phyloP scores from a whole-genome alignment of 2,329 filamentous ascomycete genomes.

The Talaromyces sp. region DNA sequence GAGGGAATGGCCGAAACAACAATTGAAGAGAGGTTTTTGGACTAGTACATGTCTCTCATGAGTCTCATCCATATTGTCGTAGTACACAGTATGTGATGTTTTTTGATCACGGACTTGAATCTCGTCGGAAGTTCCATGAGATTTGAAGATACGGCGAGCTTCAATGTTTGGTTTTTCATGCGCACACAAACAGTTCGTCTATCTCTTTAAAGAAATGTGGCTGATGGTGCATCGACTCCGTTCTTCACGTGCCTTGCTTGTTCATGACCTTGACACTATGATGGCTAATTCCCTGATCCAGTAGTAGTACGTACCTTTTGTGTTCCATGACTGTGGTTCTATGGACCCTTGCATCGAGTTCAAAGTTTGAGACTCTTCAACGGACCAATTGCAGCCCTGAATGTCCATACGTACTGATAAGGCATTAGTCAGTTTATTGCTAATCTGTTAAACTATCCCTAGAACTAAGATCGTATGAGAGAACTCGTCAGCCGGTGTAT shows the following conservation, averaged over 20 bases:
- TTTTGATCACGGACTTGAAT: background rate
- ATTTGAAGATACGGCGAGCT: background rate
- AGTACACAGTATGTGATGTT: background rate
- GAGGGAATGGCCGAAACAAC: background rate
- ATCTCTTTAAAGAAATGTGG: background rate
- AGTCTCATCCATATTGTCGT: background rate
- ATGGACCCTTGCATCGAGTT: background rate
- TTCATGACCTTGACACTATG: background rate
- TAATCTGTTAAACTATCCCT: background rate
- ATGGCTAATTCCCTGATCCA: background rate
- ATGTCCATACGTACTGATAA: background rate
- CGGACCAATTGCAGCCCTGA: background rate
- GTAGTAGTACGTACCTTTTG: background rate
- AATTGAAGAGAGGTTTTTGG: background rate
- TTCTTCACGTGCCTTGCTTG: slow-evolving; percentile 2
- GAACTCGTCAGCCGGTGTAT: background rate
- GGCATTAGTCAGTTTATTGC: background rate
- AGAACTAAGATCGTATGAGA: background rate
- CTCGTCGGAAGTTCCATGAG: background rate
- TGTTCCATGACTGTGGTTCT: background rate
- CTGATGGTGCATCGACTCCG: background rate
- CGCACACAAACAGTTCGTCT: background rate
- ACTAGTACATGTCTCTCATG: background rate
- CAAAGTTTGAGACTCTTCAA: background rate
- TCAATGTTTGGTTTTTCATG: background rate